Base-by-base conservation (phyloP, 352 stramenopile species). In the Halophytophthora polymorphica region DNA sequence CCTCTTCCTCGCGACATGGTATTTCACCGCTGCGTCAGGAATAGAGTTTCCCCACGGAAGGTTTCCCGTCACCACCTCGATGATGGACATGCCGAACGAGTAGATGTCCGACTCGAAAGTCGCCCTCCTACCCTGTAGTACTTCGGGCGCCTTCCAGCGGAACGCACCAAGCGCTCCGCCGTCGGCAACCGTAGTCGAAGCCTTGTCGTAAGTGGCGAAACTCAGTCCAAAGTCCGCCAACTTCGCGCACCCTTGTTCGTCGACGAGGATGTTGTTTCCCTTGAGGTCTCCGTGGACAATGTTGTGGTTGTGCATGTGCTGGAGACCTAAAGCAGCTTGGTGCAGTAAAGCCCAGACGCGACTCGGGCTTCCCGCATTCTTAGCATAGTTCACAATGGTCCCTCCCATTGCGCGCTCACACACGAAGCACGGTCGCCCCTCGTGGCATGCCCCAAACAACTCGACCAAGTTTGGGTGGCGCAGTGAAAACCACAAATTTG, bases 231-330 rank as follows among this genome's bases (percentile, higher is more conserved):
- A 71, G 17, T 64, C 62, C 1, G 38, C 38, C 17, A 71, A 7
- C 39, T 71, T 66, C 8, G 45, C 53, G 7, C 36, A 29, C 2
- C 57, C 52, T 14, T 59, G 21, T 22, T 62, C 42, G 17, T 71
- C 77, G 6, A 93, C 53, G 8, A 95, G 58, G 37, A 93, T n/a
- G n/a, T n/a, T n/a, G n/a, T n/a, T n/a, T n/a, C n/a, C n/a, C n/a
- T n/a, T n/a, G n/a, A n/a, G n/a, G 41, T 93, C 82, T 19, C 77
- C 71, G 47, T 93, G 83, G 11, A 91, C 56, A 15, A 77, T 48
- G 13, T 56, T 34, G 21, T 63, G 50, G 14, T 53, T 34, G 55
- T 90, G 75, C 7, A 90, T 40, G 50, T 79, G 83, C 38, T 48
- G 38, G 4, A 92, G 48, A 0, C 74, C 82, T 12, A 60, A 11